phyloP scores from a whole-genome alignment of 164 flowering plant species.

The Aristolochia contorta region DNA sequence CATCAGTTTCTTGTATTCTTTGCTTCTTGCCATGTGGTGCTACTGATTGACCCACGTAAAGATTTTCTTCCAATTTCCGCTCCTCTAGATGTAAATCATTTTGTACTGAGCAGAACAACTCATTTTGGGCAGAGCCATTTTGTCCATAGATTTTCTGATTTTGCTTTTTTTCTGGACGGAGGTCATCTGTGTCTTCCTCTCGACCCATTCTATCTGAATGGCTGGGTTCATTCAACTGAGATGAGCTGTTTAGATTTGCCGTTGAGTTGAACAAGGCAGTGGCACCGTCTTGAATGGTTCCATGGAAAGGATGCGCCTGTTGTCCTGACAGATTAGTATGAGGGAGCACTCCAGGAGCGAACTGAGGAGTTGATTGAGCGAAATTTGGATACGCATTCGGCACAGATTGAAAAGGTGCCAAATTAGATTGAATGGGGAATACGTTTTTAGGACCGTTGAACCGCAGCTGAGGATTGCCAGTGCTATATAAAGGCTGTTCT shows the following conservation, averaged over 20 bases:
- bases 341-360: slow-evolving; percentile 3
- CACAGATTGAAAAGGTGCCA: slow-evolving; percentile 1
- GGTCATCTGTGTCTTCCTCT: not conserved
- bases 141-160: not conserved
- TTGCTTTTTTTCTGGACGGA: not conserved
- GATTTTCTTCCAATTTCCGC: slow-evolving; percentile 4
- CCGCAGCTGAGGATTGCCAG: slow-evolving; percentile 1
- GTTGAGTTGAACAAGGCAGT: slow-evolving; percentile 2
- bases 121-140: not conserved
- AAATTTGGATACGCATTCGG: slow-evolving; percentile 9
- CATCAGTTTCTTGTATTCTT: slow-evolving; percentile 15
- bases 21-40: slow-evolving; percentile 13
- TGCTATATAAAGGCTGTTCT: not conserved
- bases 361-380: slow-evolving; percentile 1
- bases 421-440: slow-evolving; percentile 12
- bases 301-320: not conserved
- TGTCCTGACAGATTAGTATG: slow-evolving; percentile 5
- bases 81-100: not conserved
- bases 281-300: not conserved
- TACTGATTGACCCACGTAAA: slow-evolving; percentile 8
- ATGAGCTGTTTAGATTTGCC: not conserved
- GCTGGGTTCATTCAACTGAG: slow-evolving; percentile 6
- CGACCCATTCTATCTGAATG: not conserved
- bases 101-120: not conserved
- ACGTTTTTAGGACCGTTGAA: slow-evolving; percentile 2